phyloP scores from a whole-genome alignment of 345 rosid species.

The Rhizophora mangle region DNA sequence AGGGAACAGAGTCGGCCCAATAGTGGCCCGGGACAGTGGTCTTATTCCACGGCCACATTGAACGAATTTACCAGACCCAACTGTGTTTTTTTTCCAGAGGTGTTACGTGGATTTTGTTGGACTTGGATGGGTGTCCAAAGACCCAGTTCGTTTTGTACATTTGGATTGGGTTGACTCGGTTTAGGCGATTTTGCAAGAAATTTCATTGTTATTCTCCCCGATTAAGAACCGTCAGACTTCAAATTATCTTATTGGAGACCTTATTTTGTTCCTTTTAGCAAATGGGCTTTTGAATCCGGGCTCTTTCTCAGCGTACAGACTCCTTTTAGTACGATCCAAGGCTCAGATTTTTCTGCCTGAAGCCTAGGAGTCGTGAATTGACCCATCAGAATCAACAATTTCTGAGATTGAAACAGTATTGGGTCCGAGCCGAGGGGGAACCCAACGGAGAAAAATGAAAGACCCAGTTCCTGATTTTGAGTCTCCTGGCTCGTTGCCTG shows the following conservation, averaged over 20 bases:
- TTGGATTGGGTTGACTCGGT: too few relatives aligned
- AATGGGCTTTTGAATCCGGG: constrained; percentile 46
- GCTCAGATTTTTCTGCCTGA: constrained; percentile 23
- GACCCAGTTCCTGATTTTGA: constrained; percentile 16
- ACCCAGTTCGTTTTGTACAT: too few relatives aligned
- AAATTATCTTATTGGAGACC: constrained; percentile 34
- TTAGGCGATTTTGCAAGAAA: too few relatives aligned
- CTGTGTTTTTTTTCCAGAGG: too few relatives aligned
- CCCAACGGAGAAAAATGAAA: constrained; percentile 4
- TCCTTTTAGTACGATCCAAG: constrained; percentile 23
- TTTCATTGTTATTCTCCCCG: neutral
- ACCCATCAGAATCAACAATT: neutral
- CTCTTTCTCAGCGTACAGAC: constrained; percentile 35
- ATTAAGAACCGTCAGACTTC: constrained; percentile 30
- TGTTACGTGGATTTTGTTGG: too few relatives aligned
- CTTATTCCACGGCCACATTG: too few relatives aligned
- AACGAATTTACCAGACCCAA: too few relatives aligned
- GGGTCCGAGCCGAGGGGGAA: constrained; percentile 10
- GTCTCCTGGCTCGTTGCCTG: neutral
- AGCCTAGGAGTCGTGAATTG: neutral
- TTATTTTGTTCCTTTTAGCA: constrained; percentile 45
- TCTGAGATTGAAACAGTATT: constrained; percentile 2
- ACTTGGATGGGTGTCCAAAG: too few relatives aligned
- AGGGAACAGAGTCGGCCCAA: too few relatives aligned
- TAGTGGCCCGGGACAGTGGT: too few relatives aligned